Percentiles rank a stretch among this genome's conserved stretches.
Evolutionary conservation across 1,284 basidiomycete species (phyloP).

Genomic region (Rhodotorula sp.): DNA sequence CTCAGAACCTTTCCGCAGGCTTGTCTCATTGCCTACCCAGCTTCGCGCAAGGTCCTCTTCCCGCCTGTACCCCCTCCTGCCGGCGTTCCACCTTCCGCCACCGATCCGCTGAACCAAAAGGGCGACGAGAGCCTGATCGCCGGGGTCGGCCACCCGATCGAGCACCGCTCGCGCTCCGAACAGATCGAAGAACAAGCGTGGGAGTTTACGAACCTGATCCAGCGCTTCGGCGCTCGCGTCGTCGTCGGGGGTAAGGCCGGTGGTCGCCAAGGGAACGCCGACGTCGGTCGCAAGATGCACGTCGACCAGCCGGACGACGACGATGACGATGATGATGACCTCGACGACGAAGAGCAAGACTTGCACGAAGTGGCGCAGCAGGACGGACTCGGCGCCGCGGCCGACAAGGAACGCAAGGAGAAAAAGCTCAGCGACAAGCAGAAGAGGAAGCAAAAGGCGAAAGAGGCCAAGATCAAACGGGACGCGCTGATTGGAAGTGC

Average conservation of each 20-base stretch:
- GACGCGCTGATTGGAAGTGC: conserved; percentile 50
- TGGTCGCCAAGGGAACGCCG: conserved; percentile 49
- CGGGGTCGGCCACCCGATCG: conserved; percentile 48
- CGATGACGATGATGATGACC: conserved; percentile 21
- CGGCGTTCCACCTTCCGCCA: conserved; percentile 50
- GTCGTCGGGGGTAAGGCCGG: conserved; percentile 46
- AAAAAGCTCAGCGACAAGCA: conserved; percentile 45
- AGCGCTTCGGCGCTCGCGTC: conserved; percentile 50
- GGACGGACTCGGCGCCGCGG: conserved; percentile 40
- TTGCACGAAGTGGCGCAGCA: conserved; percentile 42
- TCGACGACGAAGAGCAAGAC: conserved; percentile 38
- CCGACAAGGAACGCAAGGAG: conserved; percentile 38
- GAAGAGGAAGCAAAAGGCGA: conserved; percentile 48
- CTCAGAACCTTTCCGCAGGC: conserved; percentile 35
- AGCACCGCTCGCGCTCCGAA: conserved; percentile 50
- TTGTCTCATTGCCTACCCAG: conserved; percentile 54
- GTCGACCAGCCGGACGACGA: conserved; percentile 23
- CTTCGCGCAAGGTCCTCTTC: conserved; percentile 54
- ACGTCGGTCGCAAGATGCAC: conserved; percentile 49
- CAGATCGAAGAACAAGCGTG: conserved; percentile 53
- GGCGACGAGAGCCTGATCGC: conserved; percentile 52
- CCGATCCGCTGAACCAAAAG: conserved; percentile 51
- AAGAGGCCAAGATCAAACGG: conserved; percentile 50
- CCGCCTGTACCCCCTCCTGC: conserved; percentile 48
- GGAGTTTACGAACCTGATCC: conserved; percentile 50